These are phyloP conservation scores for Nigrospora sphaerica DNA, from an alignment of 2,329 filamentous ascomycete genomes.

Conservation along the genomic window DNA sequence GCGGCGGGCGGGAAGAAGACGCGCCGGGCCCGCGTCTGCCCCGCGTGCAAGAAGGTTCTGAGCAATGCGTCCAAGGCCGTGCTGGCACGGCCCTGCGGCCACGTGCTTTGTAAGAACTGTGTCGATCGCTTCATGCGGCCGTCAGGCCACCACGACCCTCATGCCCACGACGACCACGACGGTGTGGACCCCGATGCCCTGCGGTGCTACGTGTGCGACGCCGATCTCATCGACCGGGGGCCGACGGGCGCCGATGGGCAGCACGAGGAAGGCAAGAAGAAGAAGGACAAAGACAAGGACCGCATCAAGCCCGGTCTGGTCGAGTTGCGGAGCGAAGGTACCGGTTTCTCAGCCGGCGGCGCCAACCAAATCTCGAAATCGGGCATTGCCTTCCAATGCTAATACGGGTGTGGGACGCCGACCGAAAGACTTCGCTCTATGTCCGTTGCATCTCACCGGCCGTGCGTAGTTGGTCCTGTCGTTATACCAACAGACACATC, in stretches of 20 bases:
- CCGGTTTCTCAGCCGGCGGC: conserved; percentile 86
- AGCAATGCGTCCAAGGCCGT: conserved; percentile 78
- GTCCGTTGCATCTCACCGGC: too few relatives aligned
- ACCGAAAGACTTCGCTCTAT: too few relatives aligned
- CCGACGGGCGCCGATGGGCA: conserved; percentile 29
- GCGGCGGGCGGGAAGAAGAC: conserved; percentile 18
- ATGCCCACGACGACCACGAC: conserved; percentile 38
- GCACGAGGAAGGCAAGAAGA: conserved; percentile 29
- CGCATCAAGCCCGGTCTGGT: conserved; percentile 66
- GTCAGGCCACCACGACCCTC: conserved; percentile 47
- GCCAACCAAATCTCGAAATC: conserved; percentile 70
- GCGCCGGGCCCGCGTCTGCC: conserved; percentile 55
- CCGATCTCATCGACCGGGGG: conserved; percentile 53
- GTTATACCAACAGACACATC: too few relatives aligned
- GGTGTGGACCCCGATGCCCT: conserved; percentile 34
- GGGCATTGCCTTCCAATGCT: conserved; percentile 80
- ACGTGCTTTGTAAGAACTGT: conserved; percentile 83
- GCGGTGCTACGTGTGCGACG: conserved; percentile 82
- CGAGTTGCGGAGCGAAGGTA: conserved; percentile 77
- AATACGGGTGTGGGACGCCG: conserved; percentile 8
- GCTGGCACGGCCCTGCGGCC: conserved; percentile 80
- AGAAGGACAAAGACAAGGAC: conserved; percentile 34
- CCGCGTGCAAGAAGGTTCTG: conserved; percentile 76
- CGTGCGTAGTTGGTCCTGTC: too few relatives aligned
- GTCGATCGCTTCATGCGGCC: conserved; percentile 75